Evolutionary conservation across 1,284 basidiomycete genomes (phyloP).

Genomic region (Leccinum subspadiceum): DNA sequence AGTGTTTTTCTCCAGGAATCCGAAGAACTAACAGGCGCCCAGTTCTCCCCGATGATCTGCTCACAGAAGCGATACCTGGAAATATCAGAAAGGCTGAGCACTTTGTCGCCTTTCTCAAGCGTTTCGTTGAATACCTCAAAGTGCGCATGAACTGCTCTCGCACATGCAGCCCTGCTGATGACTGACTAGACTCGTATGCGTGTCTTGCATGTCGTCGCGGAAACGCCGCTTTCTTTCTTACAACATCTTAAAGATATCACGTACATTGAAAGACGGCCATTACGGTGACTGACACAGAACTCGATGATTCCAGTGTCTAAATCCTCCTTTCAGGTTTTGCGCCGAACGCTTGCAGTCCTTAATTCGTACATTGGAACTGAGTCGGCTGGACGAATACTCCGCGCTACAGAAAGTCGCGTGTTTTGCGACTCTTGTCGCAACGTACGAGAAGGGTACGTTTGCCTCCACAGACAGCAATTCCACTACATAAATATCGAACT

Average conservation of each 20-base stretch:
- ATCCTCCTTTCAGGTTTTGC: conserved; percentile 70
- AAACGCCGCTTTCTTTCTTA: conserved; percentile 96
- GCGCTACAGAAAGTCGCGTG: conserved; percentile 93
- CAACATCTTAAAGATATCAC: conserved; percentile 99
- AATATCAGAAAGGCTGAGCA: conserved; percentile 99
- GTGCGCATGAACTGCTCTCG: conserved; percentile 39
- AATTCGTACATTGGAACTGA: conserved; percentile 91
- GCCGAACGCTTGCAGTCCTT: conserved; percentile 94
- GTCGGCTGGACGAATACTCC: conserved; percentile 87
- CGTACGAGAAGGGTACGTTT: conserved; percentile 89
- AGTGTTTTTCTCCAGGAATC: not conserved
- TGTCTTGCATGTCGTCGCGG: conserved; percentile 98
- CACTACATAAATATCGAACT: conserved; percentile 5
- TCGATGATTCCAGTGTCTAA: conserved; percentile 3
- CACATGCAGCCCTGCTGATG: conserved; percentile 14
- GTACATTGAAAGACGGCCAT: conserved; percentile 95
- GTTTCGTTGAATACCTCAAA: conserved; percentile 99
- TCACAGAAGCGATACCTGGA: conserved; percentile 95
- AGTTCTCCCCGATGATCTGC: conserved; percentile 93
- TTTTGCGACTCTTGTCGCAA: conserved; percentile 96
- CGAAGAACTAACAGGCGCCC: conserved; percentile 7
- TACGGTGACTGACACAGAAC: conserved; percentile 56
- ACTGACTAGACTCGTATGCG: conserved; percentile 87
- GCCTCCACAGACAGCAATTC: not conserved
- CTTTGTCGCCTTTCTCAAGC: conserved; percentile 97